Conservation (phyloP, 2,329 filamentous ascomycete species). For the Cladosporium sphaerospermum region DNA sequence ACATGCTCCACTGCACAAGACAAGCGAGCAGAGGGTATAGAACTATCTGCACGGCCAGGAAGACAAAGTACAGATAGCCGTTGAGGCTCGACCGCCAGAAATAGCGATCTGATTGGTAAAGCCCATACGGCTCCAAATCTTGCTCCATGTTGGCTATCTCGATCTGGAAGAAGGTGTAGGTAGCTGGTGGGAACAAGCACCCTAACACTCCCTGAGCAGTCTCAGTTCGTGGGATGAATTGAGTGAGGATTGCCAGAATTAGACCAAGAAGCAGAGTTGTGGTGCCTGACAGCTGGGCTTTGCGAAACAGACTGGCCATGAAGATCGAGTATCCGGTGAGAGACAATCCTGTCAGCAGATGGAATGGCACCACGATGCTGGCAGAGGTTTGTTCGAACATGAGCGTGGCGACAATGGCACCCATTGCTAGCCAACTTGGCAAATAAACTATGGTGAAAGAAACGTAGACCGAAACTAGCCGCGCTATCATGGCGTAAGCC, state of each 20-base stretch:
- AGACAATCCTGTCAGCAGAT: constrained; percentile 67
- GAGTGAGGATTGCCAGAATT: constrained; percentile 75
- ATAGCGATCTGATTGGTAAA: constrained; percentile 53
- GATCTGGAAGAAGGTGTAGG: constrained; percentile 72
- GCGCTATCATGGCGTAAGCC: constrained; percentile 71
- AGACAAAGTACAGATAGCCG: constrained; percentile 70
- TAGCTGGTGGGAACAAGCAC: constrained; percentile 73
- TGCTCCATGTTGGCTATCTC: constrained; percentile 66
- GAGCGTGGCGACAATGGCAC: constrained; percentile 57
- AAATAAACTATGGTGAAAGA: constrained; percentile 74
- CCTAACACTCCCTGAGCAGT: constrained; percentile 59
- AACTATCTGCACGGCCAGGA: constrained; percentile 70
- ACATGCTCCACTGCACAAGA: constrained; percentile 64
- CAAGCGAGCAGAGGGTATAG: constrained; percentile 71
- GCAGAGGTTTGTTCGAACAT: constrained; percentile 45
- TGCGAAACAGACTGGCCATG: constrained; percentile 76
- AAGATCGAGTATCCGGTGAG: constrained; percentile 76
- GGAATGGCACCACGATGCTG: constrained; percentile 50
- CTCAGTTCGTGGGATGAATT: constrained; percentile 61
- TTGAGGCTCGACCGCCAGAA: constrained; percentile 60
- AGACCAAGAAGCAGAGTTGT: constrained; percentile 65
- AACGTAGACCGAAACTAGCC: constrained; percentile 70
- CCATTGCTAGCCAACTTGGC: constrained; percentile 76
- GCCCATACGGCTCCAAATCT: constrained; percentile 50
- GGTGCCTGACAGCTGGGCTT: constrained; percentile 81